Evolutionary conservation across 2,329 filamentous ascomycete species (phyloP), one percentile per base, ranked within the genome.

Genomic region (Cordyceps tenuipes): DNA sequence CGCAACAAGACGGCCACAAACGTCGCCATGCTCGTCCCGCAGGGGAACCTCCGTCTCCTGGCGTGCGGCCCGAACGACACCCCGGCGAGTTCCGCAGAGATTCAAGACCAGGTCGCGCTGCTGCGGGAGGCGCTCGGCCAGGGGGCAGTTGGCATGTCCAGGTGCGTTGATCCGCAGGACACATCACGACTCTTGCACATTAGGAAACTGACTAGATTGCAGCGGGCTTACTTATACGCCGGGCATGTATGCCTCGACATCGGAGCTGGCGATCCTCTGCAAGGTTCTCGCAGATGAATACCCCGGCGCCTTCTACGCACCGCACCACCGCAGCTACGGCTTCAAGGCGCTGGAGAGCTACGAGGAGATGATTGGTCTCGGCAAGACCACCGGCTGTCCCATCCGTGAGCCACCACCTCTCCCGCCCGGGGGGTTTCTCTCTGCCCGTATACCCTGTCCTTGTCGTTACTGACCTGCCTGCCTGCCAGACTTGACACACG

Each of bases 191-290:
- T 29, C 7, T 6, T 5, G 5, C 5, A 29, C 3, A 29, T 8
- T 6, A 1, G 7, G 29, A 29, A 5, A 5, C 7, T 29, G 29
- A 29, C 29, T 29, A 5, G 9, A 8, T 31, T 26, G 17, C 31
- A 67, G 66, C 39, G 66, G 66, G 34, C 59, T 67, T 23, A 67
- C 66, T 13, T 67, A 67, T 12, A 67, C 66, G 5, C 66, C 66
- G 9, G 66, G 66, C 57, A 67, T 67, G 66, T 67, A 67, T 46
- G 66, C 66, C n/a, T 67, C 66, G 17, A 67, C 62, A 4, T 66
- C 65, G 3, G 66, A 67, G 50, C 61, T 67, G 4, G 66, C 62
- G 0, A 51, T 63, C 9, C 65, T 67, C 13, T 67, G 66, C 58
- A 61, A 62, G 36, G 60, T 58, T 17, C 59, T 67, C 13, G 63